These are phyloP conservation scores for Cyberlindnera samutprakarnensis DNA, from an alignment of 805 yeast species.

Conservation along the genomic window DNA sequence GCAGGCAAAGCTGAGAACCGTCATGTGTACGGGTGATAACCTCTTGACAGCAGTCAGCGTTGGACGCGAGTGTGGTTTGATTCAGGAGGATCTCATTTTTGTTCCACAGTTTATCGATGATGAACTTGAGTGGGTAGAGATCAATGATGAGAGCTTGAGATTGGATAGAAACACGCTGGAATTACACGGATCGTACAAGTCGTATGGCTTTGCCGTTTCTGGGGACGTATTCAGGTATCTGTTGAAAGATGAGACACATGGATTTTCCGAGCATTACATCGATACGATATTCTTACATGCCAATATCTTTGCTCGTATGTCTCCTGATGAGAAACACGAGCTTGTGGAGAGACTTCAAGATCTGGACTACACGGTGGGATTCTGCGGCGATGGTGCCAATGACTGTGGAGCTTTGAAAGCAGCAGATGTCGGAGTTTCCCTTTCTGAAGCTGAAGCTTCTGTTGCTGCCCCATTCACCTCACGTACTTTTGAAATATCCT, in stretches of 20 bases:
- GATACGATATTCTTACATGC: constrained; percentile 62
- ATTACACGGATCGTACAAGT: constrained; percentile 31
- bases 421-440: constrained; percentile 93
- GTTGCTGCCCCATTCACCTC: constrained; percentile 99
- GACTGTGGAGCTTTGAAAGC: constrained; percentile 98
- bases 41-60: constrained; percentile 92
- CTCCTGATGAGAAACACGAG: constrained; percentile 98
- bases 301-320: constrained; percentile 90
- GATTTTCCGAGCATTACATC: constrained; percentile 31
- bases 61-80: constrained; percentile 72
- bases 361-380: constrained; percentile 88
- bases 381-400: constrained; percentile 99
- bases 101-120: constrained; percentile 52
- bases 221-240: constrained; percentile 87
- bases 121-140: constrained; percentile 53
- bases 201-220: constrained; percentile 74
- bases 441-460: constrained; percentile 96
- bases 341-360: constrained; percentile 79
- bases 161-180: constrained; percentile 61
- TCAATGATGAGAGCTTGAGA: constrained; percentile 44
- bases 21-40: constrained; percentile 98
- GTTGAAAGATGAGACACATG: constrained; percentile 33
- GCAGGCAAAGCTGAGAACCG: constrained; percentile 68
- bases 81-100: constrained; percentile 42
- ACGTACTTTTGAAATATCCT: constrained; percentile 79